A percentile compares a stretch with the other conserved stretches of the same genome.
Evolutionary conservation across 805 yeast species (phyloP).

Genomic region (Komagataella pseudopastoris): DNA sequence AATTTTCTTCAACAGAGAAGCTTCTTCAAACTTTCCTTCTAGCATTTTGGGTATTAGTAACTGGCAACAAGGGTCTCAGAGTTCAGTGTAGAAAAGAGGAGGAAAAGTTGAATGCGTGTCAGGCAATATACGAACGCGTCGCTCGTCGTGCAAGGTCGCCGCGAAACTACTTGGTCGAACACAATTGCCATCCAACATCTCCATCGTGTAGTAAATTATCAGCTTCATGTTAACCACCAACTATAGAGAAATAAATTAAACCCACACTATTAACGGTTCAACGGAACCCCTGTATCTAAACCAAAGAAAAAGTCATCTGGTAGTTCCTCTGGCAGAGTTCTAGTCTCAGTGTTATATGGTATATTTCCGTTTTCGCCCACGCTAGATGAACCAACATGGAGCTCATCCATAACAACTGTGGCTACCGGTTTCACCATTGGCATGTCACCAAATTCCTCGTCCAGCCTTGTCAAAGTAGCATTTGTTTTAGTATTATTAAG

Average conservation of each 20-base stretch:
- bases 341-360: not conserved
- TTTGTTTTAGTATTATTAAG: conserved; percentile 18
- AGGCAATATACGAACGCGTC: not conserved
- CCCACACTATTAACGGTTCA: not conserved
- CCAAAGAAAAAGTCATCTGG: not conserved
- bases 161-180: not conserved
- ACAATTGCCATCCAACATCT: not conserved
- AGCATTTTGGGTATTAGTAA: conserved; percentile 42
- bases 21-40: conserved; percentile 94
- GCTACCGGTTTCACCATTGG: not conserved
- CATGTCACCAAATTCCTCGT: not conserved
- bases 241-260: too few species aligned
- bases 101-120: not conserved
- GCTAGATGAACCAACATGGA: not conserved
- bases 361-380: not conserved
- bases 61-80: not conserved
- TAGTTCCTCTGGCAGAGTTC: not conserved
- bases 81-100: not conserved
- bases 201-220: not conserved
- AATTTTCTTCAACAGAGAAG: conserved; percentile 81
- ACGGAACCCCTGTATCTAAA: not conserved
- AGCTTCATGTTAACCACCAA: not conserved
- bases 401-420: not conserved
- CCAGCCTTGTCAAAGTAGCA: conserved; percentile 8
- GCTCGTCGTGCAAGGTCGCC: not conserved